A percentile compares a stretch with the other conserved stretches of the same genome.
Conservation (phyloP, 176 grass and related monocot genomes). For the Carex littledalei region DNA sequence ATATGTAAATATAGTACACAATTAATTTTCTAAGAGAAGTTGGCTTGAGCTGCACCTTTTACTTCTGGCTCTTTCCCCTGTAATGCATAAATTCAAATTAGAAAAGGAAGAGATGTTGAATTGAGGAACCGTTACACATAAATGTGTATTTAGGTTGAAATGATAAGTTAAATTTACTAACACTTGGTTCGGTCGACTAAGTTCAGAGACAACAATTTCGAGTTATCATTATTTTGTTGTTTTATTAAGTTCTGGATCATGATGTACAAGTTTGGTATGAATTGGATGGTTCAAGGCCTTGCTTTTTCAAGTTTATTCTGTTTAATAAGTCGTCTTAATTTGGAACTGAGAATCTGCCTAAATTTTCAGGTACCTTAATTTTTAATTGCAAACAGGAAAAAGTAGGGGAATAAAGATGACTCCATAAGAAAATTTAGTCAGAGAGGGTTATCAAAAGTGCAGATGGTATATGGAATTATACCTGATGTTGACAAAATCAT, state of each 20-base stretch:
- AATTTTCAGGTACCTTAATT: conserved; percentile 63
- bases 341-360: conserved; percentile 58
- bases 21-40: too few relatives aligned
- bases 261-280: background rate
- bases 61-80: too few relatives aligned
- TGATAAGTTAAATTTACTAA: too few relatives aligned
- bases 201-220: background rate
- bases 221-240: background rate
- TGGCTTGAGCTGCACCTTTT: too few relatives aligned
- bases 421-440: conserved; percentile 14
- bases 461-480: conserved; percentile 62
- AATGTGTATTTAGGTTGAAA: too few relatives aligned
- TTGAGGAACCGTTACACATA: too few relatives aligned
- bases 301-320: conserved; percentile 92
- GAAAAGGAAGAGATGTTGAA: too few relatives aligned
- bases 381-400: conserved; percentile 62
- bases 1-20: too few relatives aligned
- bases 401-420: conserved; percentile 5
- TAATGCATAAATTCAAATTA: too few relatives aligned
- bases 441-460: background rate
- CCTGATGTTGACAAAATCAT: conserved; percentile 34
- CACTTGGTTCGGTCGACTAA: too few relatives aligned
- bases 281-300: background rate
- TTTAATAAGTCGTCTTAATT: conserved; percentile 58
- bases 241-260: background rate